Evolutionary conservation across 305 asterid species (phyloP).

Genomic region (Solanum hybrid): DNA sequence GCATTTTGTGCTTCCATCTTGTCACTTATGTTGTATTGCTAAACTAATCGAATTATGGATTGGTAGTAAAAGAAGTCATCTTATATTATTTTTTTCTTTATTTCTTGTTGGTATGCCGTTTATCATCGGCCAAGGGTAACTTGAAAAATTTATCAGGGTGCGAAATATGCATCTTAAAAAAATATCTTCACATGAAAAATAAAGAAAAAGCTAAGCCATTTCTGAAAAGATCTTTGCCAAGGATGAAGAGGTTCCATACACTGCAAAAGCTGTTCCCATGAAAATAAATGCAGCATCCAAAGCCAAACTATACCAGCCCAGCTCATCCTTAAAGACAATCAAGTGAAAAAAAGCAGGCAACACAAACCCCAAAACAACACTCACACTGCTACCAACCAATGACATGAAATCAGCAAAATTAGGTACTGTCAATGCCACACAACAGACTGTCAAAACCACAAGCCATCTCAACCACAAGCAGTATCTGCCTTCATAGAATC

Average conservation of each 20-base stretch:
- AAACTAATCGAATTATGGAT: not conserved
- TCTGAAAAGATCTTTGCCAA: not conserved
- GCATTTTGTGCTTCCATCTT: not conserved
- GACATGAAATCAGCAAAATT: constrained; percentile 23
- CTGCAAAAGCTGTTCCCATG: constrained; percentile 6
- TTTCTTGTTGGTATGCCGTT: not conserved
- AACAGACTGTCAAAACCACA: constrained; percentile 18
- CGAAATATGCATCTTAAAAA: not conserved
- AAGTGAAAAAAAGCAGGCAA: constrained; percentile 21
- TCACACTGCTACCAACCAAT: constrained; percentile 7
- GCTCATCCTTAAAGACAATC: constrained; percentile 4
- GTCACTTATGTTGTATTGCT: not conserved
- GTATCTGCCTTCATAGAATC: constrained; percentile 26
- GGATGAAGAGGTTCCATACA: constrained; percentile 10
- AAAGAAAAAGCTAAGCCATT: not conserved
- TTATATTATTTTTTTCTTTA: not conserved
- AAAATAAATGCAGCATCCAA: constrained; percentile 3
- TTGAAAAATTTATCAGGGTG: not conserved
- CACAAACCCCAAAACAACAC: constrained; percentile 15
- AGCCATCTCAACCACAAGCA: constrained; percentile 29
- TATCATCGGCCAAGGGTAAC: not conserved
- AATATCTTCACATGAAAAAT: not conserved
- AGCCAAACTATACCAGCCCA: not conserved
- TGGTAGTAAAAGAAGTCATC: not conserved
- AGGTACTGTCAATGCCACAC: constrained; percentile 25